Evolutionary conservation across 805 yeast species (phyloP).

Genomic region (Hanseniaspora occidentalis): DNA sequence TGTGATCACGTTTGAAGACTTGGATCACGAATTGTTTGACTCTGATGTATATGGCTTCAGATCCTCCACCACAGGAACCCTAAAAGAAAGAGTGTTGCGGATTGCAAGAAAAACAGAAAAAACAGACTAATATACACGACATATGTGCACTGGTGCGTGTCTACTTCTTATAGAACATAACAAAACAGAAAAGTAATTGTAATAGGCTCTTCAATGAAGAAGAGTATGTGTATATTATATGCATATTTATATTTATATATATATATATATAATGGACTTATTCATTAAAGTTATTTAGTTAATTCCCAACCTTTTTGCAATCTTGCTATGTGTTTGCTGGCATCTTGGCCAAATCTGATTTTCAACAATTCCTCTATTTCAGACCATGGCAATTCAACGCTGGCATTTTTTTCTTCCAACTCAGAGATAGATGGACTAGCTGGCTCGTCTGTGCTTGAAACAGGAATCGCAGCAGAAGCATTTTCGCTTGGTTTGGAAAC

Average conservation of each 20-base stretch:
- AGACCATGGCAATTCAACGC: conserved; percentile 30
- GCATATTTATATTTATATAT: conserved; percentile 9
- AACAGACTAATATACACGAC: not conserved
- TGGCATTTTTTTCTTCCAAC: conserved; percentile 2
- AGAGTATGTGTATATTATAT: not conserved
- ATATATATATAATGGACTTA: not conserved
- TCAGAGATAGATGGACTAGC: conserved; percentile 2
- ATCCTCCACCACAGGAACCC: not conserved
- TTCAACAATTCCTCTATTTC: conserved; percentile 27
- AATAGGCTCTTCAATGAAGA: not conserved
- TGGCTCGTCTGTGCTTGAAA: conserved; percentile 1
- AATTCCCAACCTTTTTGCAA: conserved; percentile 31
- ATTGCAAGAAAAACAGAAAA: not conserved
- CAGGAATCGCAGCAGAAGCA: not conserved
- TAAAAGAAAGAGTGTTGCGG: not conserved
- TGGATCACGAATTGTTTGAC: not conserved
- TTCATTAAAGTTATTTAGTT: conserved; percentile 12
- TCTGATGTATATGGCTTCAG: not conserved
- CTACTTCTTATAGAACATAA: too few relatives aligned
- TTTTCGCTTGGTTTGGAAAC: conserved; percentile 17
- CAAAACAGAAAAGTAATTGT: not conserved
- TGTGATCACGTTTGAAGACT: not conserved
- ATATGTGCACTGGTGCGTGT: too few relatives aligned
- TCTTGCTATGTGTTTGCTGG: conserved; percentile 21
- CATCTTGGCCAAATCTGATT: conserved; percentile 20